Conservation (phyloP, 1,284 basidiomycete species). For the Phlebopus sp. region DNA sequence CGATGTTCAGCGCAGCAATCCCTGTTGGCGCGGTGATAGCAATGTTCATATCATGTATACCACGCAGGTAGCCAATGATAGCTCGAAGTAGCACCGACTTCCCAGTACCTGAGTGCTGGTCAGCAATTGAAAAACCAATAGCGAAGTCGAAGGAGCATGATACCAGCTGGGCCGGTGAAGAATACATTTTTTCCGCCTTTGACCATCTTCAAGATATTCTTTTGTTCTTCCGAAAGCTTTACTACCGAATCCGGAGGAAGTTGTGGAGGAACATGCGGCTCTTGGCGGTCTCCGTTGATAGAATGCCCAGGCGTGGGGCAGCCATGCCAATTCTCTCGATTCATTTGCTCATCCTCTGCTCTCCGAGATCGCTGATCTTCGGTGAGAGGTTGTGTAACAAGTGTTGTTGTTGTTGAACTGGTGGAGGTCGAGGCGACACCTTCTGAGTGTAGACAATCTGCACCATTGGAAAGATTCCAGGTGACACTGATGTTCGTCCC, state of each 20-base stretch:
- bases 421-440: slow-evolving; percentile 3
- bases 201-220: slow-evolving; percentile 53
- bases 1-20: slow-evolving; percentile 78
- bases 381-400: neutral
- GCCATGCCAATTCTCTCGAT: too few relatives aligned
- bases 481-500: slow-evolving; percentile 23
- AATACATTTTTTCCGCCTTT: slow-evolving; percentile 65
- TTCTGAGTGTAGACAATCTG: neutral
- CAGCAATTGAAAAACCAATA: slow-evolving; percentile 3
- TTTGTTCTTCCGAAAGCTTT: slow-evolving; percentile 52
- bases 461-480: slow-evolving; percentile 13
- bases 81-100: slow-evolving; percentile 77
- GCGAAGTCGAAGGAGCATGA: slow-evolving; percentile 1
- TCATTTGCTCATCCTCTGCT: neutral
- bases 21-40: slow-evolving; percentile 80
- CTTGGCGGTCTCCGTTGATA: neutral
- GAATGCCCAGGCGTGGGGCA: too few relatives aligned
- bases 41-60: slow-evolving; percentile 44
- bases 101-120: slow-evolving; percentile 58
- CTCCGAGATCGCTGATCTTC: neutral
- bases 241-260: slow-evolving; percentile 13
- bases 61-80: slow-evolving; percentile 58
- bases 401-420: slow-evolving; percentile 2
- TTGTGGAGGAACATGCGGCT: neutral
- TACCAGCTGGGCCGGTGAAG: slow-evolving; percentile 80